Base-by-base conservation (phyloP, 2,329 filamentous ascomycete genomes). In the Escovopsis sp. region DNA sequence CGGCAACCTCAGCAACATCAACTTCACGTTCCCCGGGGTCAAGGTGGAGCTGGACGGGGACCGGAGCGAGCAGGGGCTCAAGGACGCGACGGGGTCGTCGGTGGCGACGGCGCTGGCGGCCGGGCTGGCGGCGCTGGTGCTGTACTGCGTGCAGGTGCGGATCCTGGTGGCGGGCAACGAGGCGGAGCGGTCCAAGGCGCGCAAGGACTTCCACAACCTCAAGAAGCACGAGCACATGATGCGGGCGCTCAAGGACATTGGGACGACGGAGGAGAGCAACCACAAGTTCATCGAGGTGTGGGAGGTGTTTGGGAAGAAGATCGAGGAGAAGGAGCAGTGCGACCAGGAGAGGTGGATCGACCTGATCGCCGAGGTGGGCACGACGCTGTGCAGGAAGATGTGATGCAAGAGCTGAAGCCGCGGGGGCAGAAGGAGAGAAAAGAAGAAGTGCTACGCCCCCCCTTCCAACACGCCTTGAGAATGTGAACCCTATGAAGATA, bases 21-120 rank as follows among this genome's bases (percentile, higher is more conserved):
- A 58, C 39, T 61, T 56, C 40, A 56, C 53, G 1, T 51, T 59
- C 4, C 58, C 56, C 2, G 56, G 57, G 7, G 45, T 51, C n/a
- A 49, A 54, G 12, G 56, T 57, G 2, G 50, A 43, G 33, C 34
- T 47, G 9, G 43, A 45, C 6, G 36, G 39, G 6, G 43, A 39
- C 12, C 36, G 39, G 30, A 38, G 34, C 5, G 33, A 38, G 1
- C 30, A 10, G 0, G 39, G 6, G 9, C 23, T 36, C 6, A 43
- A 43, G n/a, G 37, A 36, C 7, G 35, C 12, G 23, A 47, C 36
- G 36, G 58, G 46, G 1, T 58, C 53, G 1, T 58, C 53, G 2
- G 46, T 61, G 0, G 51, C 58, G 1, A 61, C 58, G 2, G 55
- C 59, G 0, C 41, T 60, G 1, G 57, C 53, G 1, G 49, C 55